Evolutionary conservation across 1,284 basidiomycete genomes (phyloP).

Genomic region (Tilletia caries): DNA sequence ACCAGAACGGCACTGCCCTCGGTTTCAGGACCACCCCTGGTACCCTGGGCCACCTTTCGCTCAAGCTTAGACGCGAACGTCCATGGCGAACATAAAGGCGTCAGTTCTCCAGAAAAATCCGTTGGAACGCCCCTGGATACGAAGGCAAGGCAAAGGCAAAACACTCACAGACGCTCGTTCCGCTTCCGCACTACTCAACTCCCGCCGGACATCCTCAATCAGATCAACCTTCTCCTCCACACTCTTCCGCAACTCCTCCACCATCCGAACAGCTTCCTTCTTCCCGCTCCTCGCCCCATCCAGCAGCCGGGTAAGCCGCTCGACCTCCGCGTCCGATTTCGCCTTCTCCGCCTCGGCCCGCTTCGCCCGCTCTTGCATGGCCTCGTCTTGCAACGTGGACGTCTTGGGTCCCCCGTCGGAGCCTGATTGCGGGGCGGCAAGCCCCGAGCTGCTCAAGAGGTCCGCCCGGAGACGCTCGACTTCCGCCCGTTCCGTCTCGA

Average conservation of each 20-base stretch:
- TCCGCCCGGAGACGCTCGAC: slow-evolving; percentile 78
- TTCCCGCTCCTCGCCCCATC: slow-evolving; percentile 50
- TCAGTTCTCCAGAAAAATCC: background rate
- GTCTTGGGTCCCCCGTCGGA: background rate
- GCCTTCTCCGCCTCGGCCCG: slow-evolving; percentile 28
- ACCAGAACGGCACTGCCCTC: background rate
- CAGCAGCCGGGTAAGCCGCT: slow-evolving; percentile 59
- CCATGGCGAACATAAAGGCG: background rate
- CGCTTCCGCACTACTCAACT: slow-evolving; percentile 3
- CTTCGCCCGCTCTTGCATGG: slow-evolving; percentile 29
- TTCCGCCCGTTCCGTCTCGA: slow-evolving; percentile 87
- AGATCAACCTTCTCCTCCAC: slow-evolving; percentile 24
- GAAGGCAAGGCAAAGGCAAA: background rate
- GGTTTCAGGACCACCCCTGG: background rate
- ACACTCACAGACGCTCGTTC: slow-evolving; percentile 8
- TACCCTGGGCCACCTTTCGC: background rate
- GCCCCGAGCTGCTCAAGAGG: slow-evolving; percentile 4
- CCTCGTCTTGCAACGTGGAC: slow-evolving; percentile 26
- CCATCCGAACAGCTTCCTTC: slow-evolving; percentile 18
- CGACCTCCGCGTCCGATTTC: slow-evolving; percentile 57
- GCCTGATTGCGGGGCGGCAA: background rate
- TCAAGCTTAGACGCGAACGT: background rate
- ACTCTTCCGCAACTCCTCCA: slow-evolving; percentile 3
- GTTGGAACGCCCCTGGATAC: background rate
- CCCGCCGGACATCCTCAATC: slow-evolving; percentile 17